These are phyloP conservation scores for Kurtzmaniella quercitrusa DNA, from an alignment of 1,139 yeast species.

Conservation along the genomic window DNA sequence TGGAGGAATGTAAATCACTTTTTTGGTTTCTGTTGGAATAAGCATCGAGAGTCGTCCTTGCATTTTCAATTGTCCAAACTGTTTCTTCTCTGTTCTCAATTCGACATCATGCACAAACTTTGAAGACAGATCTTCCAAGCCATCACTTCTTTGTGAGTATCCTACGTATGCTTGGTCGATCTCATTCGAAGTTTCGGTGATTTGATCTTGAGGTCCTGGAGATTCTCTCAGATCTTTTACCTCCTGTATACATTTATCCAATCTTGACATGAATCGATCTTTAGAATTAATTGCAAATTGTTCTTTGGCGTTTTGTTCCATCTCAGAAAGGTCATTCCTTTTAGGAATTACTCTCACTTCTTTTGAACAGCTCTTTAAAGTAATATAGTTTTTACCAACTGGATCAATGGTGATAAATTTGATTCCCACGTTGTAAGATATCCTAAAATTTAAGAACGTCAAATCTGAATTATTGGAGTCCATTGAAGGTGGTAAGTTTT, in stretches of 20 bases:
- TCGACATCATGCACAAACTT: neutral
- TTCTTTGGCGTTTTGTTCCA: neutral
- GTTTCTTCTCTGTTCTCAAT: neutral
- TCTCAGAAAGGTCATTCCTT: neutral
- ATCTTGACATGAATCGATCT: neutral
- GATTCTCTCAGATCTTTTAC: neutral
- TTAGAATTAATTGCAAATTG: neutral
- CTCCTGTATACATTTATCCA: neutral
- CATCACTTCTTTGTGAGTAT: neutral
- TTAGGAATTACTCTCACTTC: slow-evolving; percentile 27
- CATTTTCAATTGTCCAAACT: neutral
- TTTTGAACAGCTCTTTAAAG: neutral
- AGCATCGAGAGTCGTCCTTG: slow-evolving; percentile 13
- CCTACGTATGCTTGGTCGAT: neutral
- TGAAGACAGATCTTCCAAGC: neutral
- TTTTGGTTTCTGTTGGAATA: slow-evolving; percentile 25
- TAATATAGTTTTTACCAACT: slow-evolving; percentile 4
- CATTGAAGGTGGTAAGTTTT: slow-evolving; percentile 36
- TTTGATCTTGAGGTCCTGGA: neutral
- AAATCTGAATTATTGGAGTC: slow-evolving; percentile 23
- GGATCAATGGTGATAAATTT: slow-evolving; percentile 39
- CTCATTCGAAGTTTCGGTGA: neutral
- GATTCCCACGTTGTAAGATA: slow-evolving; percentile 36
- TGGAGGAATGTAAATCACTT: slow-evolving; percentile 33
- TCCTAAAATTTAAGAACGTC: slow-evolving; percentile 25